Conservation (phyloP, 306 rosid species). For the Mimosa pudica region DNA sequence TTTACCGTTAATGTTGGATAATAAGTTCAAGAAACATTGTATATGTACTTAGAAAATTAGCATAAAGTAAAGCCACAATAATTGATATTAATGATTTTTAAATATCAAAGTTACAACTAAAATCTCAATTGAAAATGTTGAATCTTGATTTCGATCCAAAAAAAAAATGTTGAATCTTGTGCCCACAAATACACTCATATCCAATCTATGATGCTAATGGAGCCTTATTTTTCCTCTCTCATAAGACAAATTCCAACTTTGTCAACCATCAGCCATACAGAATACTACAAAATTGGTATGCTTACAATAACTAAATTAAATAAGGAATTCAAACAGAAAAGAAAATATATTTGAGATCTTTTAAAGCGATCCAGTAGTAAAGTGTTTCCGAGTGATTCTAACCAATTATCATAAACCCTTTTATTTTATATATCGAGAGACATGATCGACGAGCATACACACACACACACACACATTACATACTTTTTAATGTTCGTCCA, state of each 20-base stretch:
- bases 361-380: not conserved
- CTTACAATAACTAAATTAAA: not conserved
- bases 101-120: not conserved
- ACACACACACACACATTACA: too few relatives aligned
- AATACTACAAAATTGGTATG: not conserved
- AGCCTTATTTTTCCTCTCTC: not conserved
- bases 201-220: too few relatives aligned
- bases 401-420: not conserved
- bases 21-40: not conserved
- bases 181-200: too few relatives aligned
- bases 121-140: not conserved
- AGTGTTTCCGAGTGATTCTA: not conserved
- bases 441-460: not conserved
- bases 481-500: too few relatives aligned
- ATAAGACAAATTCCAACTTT: conserved; percentile 1
- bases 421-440: not conserved
- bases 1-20: not conserved
- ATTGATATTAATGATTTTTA: not conserved
- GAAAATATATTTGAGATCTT: not conserved
- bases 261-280: not conserved
- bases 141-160: too few relatives aligned
- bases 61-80: not conserved
- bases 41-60: not conserved
- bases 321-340: not conserved
- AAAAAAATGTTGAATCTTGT: too few relatives aligned